Conservation (phyloP, 306 rosid genomes). For the Cucumis sativus region Cucumber_9930_V3 NC_026661.2:7879501-7880000, state of each 20-base stretch:
- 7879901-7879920: constrained; percentile 29
- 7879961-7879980: constrained; percentile 29
- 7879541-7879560: constrained; percentile 44
- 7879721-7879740: background rate
- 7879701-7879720: constrained; percentile 33
- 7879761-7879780: constrained; percentile 3
- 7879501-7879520: constrained; percentile 16
- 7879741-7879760: constrained; percentile 2
- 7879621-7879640: constrained; percentile 58
- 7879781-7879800: constrained; percentile 32
- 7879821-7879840: constrained; percentile 47
- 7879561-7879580: constrained; percentile 21
- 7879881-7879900: constrained; percentile 35
- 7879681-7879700: constrained; percentile 44
- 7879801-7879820: constrained; percentile 54
- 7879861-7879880: constrained; percentile 56
- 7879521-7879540: constrained; percentile 23
- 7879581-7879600: background rate
- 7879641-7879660: constrained; percentile 58
- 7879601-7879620: constrained; percentile 31
- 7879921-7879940: constrained; percentile 30
- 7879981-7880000: constrained; percentile 40
- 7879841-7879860: constrained; percentile 75
- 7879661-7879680: constrained; percentile 86
- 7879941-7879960: constrained; percentile 21